phyloP scores from a whole-genome alignment of 1,284 basidiomycete genomes.

The Ustilago bromivora region DNA sequence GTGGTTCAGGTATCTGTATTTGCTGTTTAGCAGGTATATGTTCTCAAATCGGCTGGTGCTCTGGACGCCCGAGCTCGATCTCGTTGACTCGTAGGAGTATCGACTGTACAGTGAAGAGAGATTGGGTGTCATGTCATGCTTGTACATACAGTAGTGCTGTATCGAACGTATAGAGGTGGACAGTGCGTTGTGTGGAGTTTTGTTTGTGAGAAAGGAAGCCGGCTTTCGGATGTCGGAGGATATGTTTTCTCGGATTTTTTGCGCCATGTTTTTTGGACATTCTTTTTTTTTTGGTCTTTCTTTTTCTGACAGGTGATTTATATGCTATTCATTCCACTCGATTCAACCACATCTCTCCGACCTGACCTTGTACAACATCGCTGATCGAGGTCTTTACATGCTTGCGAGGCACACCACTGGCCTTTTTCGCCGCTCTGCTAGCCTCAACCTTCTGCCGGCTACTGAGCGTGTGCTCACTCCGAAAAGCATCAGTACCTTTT shows the following conservation, averaged over 20 bases:
- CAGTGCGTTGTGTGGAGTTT: not conserved
- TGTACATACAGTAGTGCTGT: not conserved
- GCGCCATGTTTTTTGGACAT: not conserved
- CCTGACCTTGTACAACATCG: not conserved
- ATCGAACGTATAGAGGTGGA: not conserved
- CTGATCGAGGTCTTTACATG: conserved; percentile 23
- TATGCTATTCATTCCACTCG: not conserved
- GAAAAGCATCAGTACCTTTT: not conserved
- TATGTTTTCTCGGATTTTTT: not conserved
- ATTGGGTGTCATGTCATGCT: not conserved
- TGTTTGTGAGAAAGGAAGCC: not conserved
- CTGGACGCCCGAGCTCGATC: conserved; percentile 26
- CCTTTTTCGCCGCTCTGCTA: conserved; percentile 4
- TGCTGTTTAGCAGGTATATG: conserved; percentile 62
- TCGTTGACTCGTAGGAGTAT: conserved; percentile 9
- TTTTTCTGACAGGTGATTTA: not conserved
- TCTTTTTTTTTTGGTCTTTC: not conserved
- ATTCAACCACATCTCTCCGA: not conserved
- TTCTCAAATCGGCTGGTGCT: conserved; percentile 46
- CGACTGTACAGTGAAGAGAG: not conserved
- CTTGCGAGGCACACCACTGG: conserved; percentile 8
- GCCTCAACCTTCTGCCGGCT: not conserved
- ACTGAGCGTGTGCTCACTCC: not conserved
- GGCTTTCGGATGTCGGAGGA: conserved; percentile 14
- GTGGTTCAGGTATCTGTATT: conserved; percentile 67